These are phyloP conservation scores for Pisolithus thermaeus DNA, from an alignment of 1,284 basidiomycete genomes.

Conservation along the genomic window DNA sequence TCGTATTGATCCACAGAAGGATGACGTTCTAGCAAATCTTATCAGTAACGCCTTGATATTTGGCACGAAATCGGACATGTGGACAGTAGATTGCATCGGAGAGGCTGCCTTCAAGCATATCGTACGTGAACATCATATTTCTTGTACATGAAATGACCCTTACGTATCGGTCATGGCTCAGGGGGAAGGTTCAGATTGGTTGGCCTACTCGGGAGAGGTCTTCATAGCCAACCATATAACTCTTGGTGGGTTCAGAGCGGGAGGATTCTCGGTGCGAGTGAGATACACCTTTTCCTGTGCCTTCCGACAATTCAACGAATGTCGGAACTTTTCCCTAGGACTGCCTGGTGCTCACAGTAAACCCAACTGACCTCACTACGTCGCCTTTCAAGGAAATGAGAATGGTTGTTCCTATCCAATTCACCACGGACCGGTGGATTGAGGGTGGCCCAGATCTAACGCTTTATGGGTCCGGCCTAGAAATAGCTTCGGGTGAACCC, in stretches of 20 bases:
- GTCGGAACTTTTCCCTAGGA: slow-evolving; percentile 40
- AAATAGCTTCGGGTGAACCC: slow-evolving; percentile 16
- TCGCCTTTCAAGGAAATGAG: slow-evolving; percentile 55
- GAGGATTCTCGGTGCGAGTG: slow-evolving; percentile 61
- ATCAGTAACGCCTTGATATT: slow-evolving; percentile 32
- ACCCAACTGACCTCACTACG: slow-evolving; percentile 48
- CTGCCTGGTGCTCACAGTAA: slow-evolving; percentile 55
- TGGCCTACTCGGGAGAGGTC: slow-evolving; percentile 58
- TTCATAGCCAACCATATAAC: slow-evolving; percentile 41
- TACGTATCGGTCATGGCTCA: slow-evolving; percentile 18
- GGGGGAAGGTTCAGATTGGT: slow-evolving; percentile 57
- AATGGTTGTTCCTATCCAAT: slow-evolving; percentile 52
- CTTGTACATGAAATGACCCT: neutral
- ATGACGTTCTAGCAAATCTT: slow-evolving; percentile 6
- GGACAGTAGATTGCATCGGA: slow-evolving; percentile 59
- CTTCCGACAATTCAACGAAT: neutral
- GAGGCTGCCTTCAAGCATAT: slow-evolving; percentile 53
- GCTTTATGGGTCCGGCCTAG: slow-evolving; percentile 13
- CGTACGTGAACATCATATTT: slow-evolving; percentile 33
- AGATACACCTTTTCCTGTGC: slow-evolving; percentile 1
- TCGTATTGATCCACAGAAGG: neutral
- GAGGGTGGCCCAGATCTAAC: slow-evolving; percentile 36
- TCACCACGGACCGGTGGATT: slow-evolving; percentile 60
- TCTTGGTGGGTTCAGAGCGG: slow-evolving; percentile 56
- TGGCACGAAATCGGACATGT: slow-evolving; percentile 62